Evolutionary conservation across 768 basidiomycete genomes (phyloP), one percentile per base, ranked within the genome.

Genomic region (Paxillus ammoniavirescens): DNA sequence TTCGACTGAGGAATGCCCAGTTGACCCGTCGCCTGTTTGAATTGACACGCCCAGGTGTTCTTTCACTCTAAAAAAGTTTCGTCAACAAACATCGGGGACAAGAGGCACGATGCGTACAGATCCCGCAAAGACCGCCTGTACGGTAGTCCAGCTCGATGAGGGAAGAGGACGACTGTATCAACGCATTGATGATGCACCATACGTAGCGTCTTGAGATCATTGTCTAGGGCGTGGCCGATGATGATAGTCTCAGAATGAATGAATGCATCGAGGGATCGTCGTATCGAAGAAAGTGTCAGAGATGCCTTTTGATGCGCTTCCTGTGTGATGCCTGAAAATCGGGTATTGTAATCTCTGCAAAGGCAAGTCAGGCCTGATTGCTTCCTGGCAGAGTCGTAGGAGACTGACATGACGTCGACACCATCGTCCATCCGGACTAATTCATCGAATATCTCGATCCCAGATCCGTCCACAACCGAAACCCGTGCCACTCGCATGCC

Each of bases 401-500:
- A 52, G 30, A 75, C 83, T 52, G 54, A 92, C 91, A 91, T 82
- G 35, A 91, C 78, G 58, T 89, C 75, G 6, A 94, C 84, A 12
- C 82, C 87, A 2, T 89, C 83, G 61, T 91, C 87, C 89, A 92
- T 87, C 40, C 80, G 75, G 31, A 95, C 81, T 42, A 89, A 69
- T 65, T 93, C 82, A 67, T 99, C 97, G 43, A 96, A 86, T 2
- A 98, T 78, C 49, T 83, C 76, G 26, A 74, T 73, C 1, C 92
- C 93, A 1, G 76, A 66, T 8, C 85, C 87, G 64, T 96, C 89
- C 2, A 98, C 83, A 7, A 96, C 82, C 0, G 95, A 97, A 2
- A 97, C 85, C 4, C 97, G 82, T 3, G 93, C 96, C 4, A 97
- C 83, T 18, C 88, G 85, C 80, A 93, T 83, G 0, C 97, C 97